phyloP scores from a whole-genome alignment of 306 rosid genomes.

The Crotalaria pallida region DNA sequence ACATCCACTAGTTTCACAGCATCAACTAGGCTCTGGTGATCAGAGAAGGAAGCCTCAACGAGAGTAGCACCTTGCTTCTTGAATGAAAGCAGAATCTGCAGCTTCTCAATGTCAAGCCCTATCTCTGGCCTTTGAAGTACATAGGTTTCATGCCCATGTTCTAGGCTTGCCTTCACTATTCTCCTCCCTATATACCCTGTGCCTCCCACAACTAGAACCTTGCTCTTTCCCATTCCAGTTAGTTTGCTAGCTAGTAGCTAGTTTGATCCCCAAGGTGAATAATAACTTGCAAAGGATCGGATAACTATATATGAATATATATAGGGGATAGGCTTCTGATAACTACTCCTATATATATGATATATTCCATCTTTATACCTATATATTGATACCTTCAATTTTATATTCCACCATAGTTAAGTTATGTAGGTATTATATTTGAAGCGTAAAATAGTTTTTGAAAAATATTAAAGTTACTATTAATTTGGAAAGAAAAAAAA shows the following conservation, averaged over 20 bases:
- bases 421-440: too few relatives aligned
- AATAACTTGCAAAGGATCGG: too few relatives aligned
- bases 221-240: slow-evolving; percentile 47
- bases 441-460: too few relatives aligned
- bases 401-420: too few relatives aligned
- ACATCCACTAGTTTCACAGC: slow-evolving; percentile 71
- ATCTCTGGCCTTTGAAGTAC: slow-evolving; percentile 66
- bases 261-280: neutral
- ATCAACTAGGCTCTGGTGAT: slow-evolving; percentile 58
- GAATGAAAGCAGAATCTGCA: slow-evolving; percentile 55
- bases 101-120: slow-evolving; percentile 64
- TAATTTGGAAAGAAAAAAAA: too few relatives aligned
- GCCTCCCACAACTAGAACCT: slow-evolving; percentile 81
- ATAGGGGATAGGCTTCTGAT: too few relatives aligned
- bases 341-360: too few relatives aligned
- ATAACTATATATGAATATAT: too few relatives aligned
- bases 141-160: slow-evolving; percentile 60
- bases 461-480: too few relatives aligned
- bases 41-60: slow-evolving; percentile 57
- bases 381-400: too few relatives aligned
- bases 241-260: neutral
- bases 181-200: slow-evolving; percentile 74
- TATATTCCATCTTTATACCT: too few relatives aligned
- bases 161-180: slow-evolving; percentile 64
- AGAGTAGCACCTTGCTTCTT: slow-evolving; percentile 71